phyloP scores from a whole-genome alignment of 2,329 filamentous ascomycete genomes.

The Rutstroemia sp. region DNA sequence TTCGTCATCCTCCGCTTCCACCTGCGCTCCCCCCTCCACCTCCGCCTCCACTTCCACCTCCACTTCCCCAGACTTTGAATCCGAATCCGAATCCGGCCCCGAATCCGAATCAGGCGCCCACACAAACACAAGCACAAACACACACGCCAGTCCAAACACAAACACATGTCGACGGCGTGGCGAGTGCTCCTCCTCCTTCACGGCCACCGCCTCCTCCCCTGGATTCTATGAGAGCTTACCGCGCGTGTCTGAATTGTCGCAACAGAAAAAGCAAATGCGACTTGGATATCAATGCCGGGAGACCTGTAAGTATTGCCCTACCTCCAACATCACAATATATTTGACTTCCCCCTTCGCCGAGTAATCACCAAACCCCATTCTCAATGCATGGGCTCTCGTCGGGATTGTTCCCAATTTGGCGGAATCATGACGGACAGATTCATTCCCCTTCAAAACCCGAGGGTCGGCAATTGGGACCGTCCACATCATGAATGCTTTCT shows the following conservation, averaged over 20 bases:
- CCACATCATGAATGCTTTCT: too few relatives aligned
- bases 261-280: slow-evolving; percentile 29
- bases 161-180: neutral
- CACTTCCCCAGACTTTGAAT: neutral
- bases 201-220: slow-evolving; percentile 4
- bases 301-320: slow-evolving; percentile 22
- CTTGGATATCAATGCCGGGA: slow-evolving; percentile 25
- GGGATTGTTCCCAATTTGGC: too few relatives aligned
- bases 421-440: too few relatives aligned
- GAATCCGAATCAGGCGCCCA: neutral
- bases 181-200: neutral
- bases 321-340: too few relatives aligned
- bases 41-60: neutral
- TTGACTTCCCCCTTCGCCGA: too few relatives aligned
- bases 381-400: too few relatives aligned
- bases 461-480: too few relatives aligned
- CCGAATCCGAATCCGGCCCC: neutral
- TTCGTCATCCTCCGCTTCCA: neutral
- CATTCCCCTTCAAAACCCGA: too few relatives aligned
- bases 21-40: neutral
- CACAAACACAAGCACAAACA: neutral
- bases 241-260: slow-evolving; percentile 29
- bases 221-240: slow-evolving; percentile 29
- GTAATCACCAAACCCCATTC: too few relatives aligned
- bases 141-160: neutral